A percentile compares a stretch with the other conserved stretches of the same genome.
These are phyloP conservation scores for Aspergillus sergii DNA, from an alignment of 2,329 filamentous ascomycete species.

Conservation along the genomic window DNA sequence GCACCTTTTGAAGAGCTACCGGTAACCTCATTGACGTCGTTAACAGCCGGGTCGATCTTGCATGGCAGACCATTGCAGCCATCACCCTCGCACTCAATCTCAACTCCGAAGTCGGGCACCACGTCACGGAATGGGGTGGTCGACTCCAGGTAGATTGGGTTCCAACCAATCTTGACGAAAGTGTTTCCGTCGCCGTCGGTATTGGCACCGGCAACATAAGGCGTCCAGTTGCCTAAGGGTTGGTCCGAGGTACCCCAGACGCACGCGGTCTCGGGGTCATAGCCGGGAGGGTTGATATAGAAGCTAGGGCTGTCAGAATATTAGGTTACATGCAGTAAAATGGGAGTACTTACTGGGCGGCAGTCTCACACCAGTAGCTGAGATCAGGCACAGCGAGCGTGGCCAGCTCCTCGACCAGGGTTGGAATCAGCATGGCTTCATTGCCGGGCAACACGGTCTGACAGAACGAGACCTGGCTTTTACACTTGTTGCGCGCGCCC, in stretches of 20 bases:
- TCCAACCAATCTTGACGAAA: constrained; percentile 76
- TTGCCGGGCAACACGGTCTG: constrained; percentile 79
- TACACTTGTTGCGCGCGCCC: constrained; percentile 67
- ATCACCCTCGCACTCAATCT: constrained; percentile 67
- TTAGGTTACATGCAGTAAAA: background rate
- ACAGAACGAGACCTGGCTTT: constrained; percentile 67
- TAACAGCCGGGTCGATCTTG: constrained; percentile 64
- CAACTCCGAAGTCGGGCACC: constrained; percentile 67
- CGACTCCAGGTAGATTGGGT: constrained; percentile 69
- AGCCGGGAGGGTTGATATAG: constrained; percentile 77
- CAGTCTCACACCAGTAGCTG: constrained; percentile 71
- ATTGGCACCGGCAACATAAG: constrained; percentile 77
- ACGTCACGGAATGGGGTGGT: constrained; percentile 56
- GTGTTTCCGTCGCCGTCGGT: constrained; percentile 66
- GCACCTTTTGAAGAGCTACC: constrained; percentile 64
- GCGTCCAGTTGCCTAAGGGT: constrained; percentile 73
- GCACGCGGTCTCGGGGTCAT: constrained; percentile 62
- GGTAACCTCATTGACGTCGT: constrained; percentile 60
- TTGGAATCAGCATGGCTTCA: constrained; percentile 81
- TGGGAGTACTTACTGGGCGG: constrained; percentile 68
- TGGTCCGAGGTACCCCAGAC: constrained; percentile 68
- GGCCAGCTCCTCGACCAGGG: constrained; percentile 60
- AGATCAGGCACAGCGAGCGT: constrained; percentile 70
- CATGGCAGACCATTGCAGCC: constrained; percentile 75
- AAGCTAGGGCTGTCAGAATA: constrained; percentile 53